phyloP scores from a whole-genome alignment of 805 yeast genomes.

The Pachysolen tannophilus region DNA sequence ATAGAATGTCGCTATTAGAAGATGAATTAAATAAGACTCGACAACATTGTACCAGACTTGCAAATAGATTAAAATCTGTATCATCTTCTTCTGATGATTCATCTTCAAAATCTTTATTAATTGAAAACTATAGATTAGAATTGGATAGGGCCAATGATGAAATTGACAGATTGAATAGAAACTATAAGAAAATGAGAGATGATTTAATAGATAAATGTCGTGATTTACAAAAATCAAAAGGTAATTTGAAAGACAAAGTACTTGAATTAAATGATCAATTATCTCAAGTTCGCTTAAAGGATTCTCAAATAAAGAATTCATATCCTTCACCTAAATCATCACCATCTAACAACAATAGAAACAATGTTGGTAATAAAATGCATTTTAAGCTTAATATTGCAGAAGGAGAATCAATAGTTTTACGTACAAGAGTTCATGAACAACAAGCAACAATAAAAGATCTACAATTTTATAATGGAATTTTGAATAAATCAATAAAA shows the following conservation, averaged over 20 bases:
- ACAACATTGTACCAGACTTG: constrained; percentile 23
- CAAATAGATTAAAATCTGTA: constrained; percentile 10
- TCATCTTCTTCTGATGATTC: background rate
- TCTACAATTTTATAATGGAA: constrained; percentile 4
- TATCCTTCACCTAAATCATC: constrained; percentile 1
- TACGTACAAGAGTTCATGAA: background rate
- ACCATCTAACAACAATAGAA: background rate
- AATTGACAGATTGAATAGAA: constrained; percentile 8
- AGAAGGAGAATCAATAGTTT: background rate
- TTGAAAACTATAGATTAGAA: background rate
- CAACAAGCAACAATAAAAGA: constrained; percentile 4
- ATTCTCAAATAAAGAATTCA: background rate
- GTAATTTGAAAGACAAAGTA: constrained; percentile 6
- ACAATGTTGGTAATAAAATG: background rate
- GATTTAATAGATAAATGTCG: constrained; percentile 10
- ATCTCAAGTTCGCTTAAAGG: background rate
- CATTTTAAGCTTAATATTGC: background rate
- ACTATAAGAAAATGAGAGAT: constrained; percentile 7
- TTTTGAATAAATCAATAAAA: background rate
- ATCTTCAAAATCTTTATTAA: background rate
- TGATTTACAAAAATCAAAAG: constrained; percentile 11
- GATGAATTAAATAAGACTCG: constrained; percentile 26
- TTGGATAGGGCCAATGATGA: constrained; percentile 8
- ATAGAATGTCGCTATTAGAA: constrained; percentile 19
- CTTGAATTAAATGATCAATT: constrained; percentile 1